phyloP scores from a whole-genome alignment of 129 eudicot genomes.

The Artemisia tridentata region DNA sequence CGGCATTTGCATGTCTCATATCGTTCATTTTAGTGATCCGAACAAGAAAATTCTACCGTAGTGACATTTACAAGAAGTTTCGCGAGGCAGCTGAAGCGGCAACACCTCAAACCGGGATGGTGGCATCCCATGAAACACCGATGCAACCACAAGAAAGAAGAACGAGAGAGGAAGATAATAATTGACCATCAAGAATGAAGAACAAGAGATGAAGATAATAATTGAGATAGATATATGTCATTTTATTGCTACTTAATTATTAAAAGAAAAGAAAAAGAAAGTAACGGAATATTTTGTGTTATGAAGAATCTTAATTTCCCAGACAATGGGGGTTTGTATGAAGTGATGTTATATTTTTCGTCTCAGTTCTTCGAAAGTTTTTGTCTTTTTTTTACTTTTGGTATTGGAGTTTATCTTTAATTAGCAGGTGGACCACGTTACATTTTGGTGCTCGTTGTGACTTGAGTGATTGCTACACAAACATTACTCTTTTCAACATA shows the following conservation, averaged over 20 bases:
- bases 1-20: slow-evolving; percentile 50
- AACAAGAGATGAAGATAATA: slow-evolving; percentile 17
- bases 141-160: slow-evolving; percentile 6
- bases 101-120: slow-evolving; percentile 25
- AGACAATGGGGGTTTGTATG: background rate
- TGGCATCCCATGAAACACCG: background rate
- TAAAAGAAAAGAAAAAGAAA: background rate
- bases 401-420: no score
- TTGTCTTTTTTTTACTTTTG: background rate
- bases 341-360: background rate
- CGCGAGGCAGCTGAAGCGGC: slow-evolving; percentile 35
- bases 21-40: slow-evolving; percentile 63
- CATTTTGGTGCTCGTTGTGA: no score
- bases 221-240: background rate
- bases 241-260: background rate
- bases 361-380: background rate
- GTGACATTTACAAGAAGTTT: slow-evolving; percentile 83
- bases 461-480: no score
- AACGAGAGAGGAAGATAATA: slow-evolving; percentile 17
- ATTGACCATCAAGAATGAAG: slow-evolving; percentile 12
- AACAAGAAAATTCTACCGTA: slow-evolving; percentile 61
- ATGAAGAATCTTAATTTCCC: slow-evolving; percentile 2
- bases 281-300: background rate
- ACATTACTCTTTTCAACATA: no score
- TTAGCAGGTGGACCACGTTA: no score